Conservation (phyloP, 345 rosid genomes). For the Eucalyptus polybractea region DNA sequence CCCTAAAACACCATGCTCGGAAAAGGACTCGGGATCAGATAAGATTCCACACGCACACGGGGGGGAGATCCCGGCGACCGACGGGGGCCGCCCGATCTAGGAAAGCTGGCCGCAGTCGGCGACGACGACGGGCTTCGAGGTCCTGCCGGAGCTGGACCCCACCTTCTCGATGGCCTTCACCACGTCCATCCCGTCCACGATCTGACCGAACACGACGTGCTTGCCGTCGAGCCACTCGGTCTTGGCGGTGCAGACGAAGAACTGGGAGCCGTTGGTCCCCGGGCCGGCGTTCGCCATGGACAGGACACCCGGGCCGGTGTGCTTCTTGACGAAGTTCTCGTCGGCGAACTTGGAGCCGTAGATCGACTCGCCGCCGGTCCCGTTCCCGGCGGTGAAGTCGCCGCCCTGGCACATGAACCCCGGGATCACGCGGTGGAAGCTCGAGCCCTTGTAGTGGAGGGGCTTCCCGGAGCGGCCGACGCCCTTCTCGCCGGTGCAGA, state of each 20-base stretch:
- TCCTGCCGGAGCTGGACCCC: slow-evolving; percentile 16
- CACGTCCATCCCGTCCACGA: slow-evolving; percentile 27
- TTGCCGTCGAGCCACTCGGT: slow-evolving; percentile 33
- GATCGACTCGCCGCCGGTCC: slow-evolving; percentile 35
- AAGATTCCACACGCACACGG: background rate
- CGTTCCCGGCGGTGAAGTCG: slow-evolving; percentile 38
- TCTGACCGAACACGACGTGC: slow-evolving; percentile 34
- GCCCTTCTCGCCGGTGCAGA: slow-evolving; percentile 40
- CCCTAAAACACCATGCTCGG: background rate
- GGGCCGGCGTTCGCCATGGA: slow-evolving; percentile 40
- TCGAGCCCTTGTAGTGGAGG: slow-evolving; percentile 32
- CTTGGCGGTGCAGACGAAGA: slow-evolving; percentile 25
- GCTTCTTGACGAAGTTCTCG: slow-evolving; percentile 35
- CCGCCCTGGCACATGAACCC: slow-evolving; percentile 49
- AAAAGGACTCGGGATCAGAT: background rate
- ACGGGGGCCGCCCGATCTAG: background rate
- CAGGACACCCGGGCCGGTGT: slow-evolving; percentile 22
- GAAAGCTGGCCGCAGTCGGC: slow-evolving; percentile 29
- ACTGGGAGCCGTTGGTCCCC: slow-evolving; percentile 24
- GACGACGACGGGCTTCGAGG: slow-evolving; percentile 14
- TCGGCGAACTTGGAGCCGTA: slow-evolving; percentile 32
- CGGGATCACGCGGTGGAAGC: slow-evolving; percentile 34
- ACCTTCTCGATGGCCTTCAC: slow-evolving; percentile 20
- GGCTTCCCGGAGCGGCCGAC: slow-evolving; percentile 24
- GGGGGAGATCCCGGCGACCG: background rate